Percentiles rank a stretch among this genome's conserved stretches.
These are phyloP conservation scores for Hyaloscypha hepaticicola DNA, from an alignment of 495 filamentous ascomycete genomes.

Conservation along the genomic window DNA sequence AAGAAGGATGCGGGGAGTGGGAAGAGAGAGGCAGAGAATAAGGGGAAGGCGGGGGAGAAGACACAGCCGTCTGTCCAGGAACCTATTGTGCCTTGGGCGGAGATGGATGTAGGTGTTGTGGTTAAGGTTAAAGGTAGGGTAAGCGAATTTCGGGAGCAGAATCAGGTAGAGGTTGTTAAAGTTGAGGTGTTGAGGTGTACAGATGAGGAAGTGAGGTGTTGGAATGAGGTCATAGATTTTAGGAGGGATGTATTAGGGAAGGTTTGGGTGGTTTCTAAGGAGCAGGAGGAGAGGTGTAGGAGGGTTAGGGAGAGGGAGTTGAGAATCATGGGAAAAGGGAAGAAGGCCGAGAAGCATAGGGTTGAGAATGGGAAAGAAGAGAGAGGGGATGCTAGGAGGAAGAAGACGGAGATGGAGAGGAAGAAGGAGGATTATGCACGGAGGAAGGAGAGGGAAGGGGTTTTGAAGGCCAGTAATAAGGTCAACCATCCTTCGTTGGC, in stretches of 20 bases:
- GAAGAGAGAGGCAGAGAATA: slow-evolving; percentile 13
- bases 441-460: slow-evolving; percentile 11
- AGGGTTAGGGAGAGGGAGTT: slow-evolving; percentile 23
- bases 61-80: slow-evolving; percentile 7
- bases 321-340: slow-evolving; percentile 12
- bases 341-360: neutral
- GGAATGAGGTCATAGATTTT: slow-evolving; percentile 65
- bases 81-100: slow-evolving; percentile 25
- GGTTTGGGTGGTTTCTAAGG: slow-evolving; percentile 43
- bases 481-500: slow-evolving; percentile 20
- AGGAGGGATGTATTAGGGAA: slow-evolving; percentile 58
- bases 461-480: slow-evolving; percentile 10
- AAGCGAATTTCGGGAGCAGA: slow-evolving; percentile 56
- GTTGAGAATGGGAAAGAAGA: slow-evolving; percentile 1
- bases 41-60: slow-evolving; percentile 19
- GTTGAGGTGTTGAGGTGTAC: slow-evolving; percentile 58
- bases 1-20: slow-evolving; percentile 1
- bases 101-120: slow-evolving; percentile 63
- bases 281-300: slow-evolving; percentile 28
- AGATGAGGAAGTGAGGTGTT: slow-evolving; percentile 75
- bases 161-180: slow-evolving; percentile 70
- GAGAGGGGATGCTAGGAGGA: neutral
- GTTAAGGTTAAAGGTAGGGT: slow-evolving; percentile 79
- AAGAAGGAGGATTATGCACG: neutral
- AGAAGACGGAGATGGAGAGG: slow-evolving; percentile 1